A percentile compares a stretch with the other conserved stretches of the same genome.
phyloP scores from a whole-genome alignment of 164 flowering plant species.

The Chimonanthus praecox region DNA sequence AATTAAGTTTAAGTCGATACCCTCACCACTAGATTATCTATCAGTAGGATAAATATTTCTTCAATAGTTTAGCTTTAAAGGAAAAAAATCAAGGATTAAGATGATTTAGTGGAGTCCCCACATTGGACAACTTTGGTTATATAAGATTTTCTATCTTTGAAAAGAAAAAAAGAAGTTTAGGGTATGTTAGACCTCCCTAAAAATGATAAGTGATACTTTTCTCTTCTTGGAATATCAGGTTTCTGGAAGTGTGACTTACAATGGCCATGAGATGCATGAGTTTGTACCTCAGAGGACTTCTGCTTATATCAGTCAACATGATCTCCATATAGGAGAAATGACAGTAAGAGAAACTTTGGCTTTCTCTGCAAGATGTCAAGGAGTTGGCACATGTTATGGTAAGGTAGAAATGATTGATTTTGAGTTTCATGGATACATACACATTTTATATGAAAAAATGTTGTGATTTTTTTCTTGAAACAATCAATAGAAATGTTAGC shows the following conservation, averaged over 20 bases:
- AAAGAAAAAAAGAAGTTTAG: no score
- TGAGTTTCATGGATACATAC: neutral
- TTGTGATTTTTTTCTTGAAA: neutral
- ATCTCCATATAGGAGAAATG: conserved; percentile 54
- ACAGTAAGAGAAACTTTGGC: conserved; percentile 51
- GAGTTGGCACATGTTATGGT: conserved; percentile 50
- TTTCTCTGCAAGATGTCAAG: conserved; percentile 58
- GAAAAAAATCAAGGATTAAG: no score
- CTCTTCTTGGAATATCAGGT: conserved; percentile 16
- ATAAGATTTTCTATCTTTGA: no score
- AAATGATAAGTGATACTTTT: neutral
- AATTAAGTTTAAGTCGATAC: no score
- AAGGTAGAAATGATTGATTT: neutral
- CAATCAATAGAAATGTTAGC: conserved; percentile 47
- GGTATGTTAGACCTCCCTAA: no score
- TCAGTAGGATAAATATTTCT: no score
- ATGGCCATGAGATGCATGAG: conserved; percentile 58
- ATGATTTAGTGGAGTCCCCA: no score
- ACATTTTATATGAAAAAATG: neutral
- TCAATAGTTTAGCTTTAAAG: no score
- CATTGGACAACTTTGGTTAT: no score
- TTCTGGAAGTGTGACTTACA: conserved; percentile 52
- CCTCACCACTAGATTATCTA: no score
- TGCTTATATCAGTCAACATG: conserved; percentile 57
- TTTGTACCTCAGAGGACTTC: conserved; percentile 61